Base-by-base conservation (phyloP, 768 basidiomycete species). In the Suillus luteus region DNA sequence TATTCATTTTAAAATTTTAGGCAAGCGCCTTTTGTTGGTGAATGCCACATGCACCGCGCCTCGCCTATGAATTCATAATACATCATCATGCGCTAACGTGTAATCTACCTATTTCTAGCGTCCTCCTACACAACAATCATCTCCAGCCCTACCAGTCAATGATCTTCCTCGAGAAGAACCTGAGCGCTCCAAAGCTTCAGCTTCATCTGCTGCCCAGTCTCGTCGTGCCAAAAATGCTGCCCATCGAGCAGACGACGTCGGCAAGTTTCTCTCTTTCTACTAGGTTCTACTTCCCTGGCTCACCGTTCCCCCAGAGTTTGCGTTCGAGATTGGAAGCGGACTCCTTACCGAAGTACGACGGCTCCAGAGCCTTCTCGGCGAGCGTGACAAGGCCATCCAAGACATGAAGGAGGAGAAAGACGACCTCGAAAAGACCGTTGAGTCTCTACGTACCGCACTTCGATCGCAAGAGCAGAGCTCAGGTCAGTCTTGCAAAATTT, bases 241-340 rank as follows among this genome's bases (percentile, higher is more conserved):
- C 63, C 93, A 95, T 78, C 84, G 94, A 67, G 90, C 92, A 54
- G 90, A 95, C 73, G 92, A 95, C 72, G 91, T 93, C 68, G 91
- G 92, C 92, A 70, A 73, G 91, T 62, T 66, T 57, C 64, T 66
- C 69, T 65, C 57, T 17, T 9, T n/a, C 61, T 7, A 12, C 22
- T 17, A 24, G 24, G 1, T 65, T 54, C 58, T 54, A 15, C 43
- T 2, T 52, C 66, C 44, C 57, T 22, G 62, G 55, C 65, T 71
- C 62, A 72, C 69, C 7, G 67, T 65, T 71, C 48, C 64, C 61
- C 9, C 79, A 92, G 96, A 97, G 80, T 98, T 99, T 69, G 96
- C 96, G 46, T 96, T 97, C 70, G 96, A 99, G 80, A 99, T 99
- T 62, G 96, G 96, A 8, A 95, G 93, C 67, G 91, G 91, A 14